Base-by-base conservation (phyloP, 2,329 filamentous ascomycete species). In the Metarhizium humberi region DNA sequence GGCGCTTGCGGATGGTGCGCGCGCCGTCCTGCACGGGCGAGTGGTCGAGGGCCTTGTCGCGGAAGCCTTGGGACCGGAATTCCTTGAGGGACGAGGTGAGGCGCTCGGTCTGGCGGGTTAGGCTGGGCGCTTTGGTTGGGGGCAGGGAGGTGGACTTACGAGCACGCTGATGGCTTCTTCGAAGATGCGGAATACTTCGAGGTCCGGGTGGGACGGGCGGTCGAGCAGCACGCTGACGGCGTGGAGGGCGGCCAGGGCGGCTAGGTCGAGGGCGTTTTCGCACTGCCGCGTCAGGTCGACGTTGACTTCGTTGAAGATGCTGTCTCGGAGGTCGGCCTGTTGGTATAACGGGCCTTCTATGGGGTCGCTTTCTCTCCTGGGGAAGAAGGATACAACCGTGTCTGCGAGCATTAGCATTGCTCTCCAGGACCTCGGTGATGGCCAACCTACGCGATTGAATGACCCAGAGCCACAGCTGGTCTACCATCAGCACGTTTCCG, bases 221-320 rank as follows among this genome's bases (percentile, higher is more conserved):
- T 86, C 82, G 0, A 86, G 70, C 1, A 86, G 71, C 0, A 85
- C 81, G 1, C 78, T 85, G 3, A 84, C 76, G 1, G 83, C 81
- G 58, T 86, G 82, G 3, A 83, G 69, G 1, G 80, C 78, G 1
- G 83, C 75, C n/a, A 86, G 72, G 0, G 81, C 82, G 2, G 82
- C 83, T 4, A 86, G 74, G 53, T 86, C 83, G 1, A 83, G 67
- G 0, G 81, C 77, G 36, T 81, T 85, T 52, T 84, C 80, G 52
- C 82, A 86, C 7, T 80, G 76, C 1, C 80, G 77, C 0, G 82
- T 83, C 18, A 84, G 71, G 59, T 86, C 83, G 0, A 83, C 82
- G 52, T 86, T 86, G 11, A 86, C 69, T 59, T 86, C 83, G 59
- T 84, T 84, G 61, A 85, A 85, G 30, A 86, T 78, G 58, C 80